Evolutionary conservation across 352 stramenopile species (phyloP), one percentile per base, ranked within the genome.

Genomic region (Pythium diclinum): DNA sequence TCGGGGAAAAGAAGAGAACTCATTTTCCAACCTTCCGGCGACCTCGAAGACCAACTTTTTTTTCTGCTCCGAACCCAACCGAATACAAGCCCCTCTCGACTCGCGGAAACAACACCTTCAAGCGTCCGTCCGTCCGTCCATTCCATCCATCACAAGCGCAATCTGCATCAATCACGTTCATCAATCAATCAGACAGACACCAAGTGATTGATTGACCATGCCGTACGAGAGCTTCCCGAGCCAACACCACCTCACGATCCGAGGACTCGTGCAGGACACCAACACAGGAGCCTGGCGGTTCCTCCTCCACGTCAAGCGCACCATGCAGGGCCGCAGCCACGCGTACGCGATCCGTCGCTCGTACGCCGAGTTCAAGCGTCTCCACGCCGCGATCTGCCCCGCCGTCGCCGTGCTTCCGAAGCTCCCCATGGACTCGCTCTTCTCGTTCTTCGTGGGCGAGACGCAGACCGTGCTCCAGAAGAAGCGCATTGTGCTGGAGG

Each of bases 161-260:
- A 40, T n/a, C 33, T 19, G 3, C 44, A 17, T 38, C 61, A 60
- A 63, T 55, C 63, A 47, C 62, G 25, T 28, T 63, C 63, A 36
- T 44, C 47, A 48, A 65, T 51, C 44, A 51, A 25, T 51, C 47
- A 36, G 9, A 42, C 47, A 36, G 9, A 42, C 10, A 11, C 33
- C 36, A 17, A 42, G 52, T 67, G 19, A 54, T 67, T 63, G 44
- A n/a, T 38, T 38, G 21, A 34, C 28, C 1, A 91, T 91, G 82
- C 82, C 82, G 34, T 91, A 91, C 75, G 80, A 91, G 61, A 91
- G 83, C 73, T 89, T 91, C 69, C 76, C 73, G 60, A 71, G 68
- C 28, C 69, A 82, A 36, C 75, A 86, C 49, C 73, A 84, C 49
- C 68, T 89, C 60, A 71, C 74, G 38, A 91, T 91, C 73, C 79